Base-by-base conservation (phyloP, 2,329 filamentous ascomycete genomes). In the Verticillium klebahnii region DNA sequence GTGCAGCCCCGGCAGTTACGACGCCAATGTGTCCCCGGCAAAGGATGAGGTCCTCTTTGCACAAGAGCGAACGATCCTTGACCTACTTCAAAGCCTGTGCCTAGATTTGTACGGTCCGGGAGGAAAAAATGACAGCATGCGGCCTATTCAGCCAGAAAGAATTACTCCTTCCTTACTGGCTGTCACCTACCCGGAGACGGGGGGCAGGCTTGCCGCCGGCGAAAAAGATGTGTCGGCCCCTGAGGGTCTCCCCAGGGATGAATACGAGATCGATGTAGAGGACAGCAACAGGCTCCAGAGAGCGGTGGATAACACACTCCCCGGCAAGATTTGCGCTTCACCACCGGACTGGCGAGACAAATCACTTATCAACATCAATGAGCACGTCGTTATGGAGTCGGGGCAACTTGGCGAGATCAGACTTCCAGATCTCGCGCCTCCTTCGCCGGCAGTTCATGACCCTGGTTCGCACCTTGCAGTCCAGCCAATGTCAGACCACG, bases 31-130 rank as follows among this genome's bases (percentile, higher is more conserved):
- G 6, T 86, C 92, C 63, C 85, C 89, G 3, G 78, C 85, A 3
- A 93, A 93, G 70, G 86, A 91, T 61, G 85, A 92, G 67, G 81
- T 93, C 2, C 69, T 92, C 1, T 92, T 93, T 68, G 78, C 77
- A 5, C 77, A 91, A 58, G 82, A 87, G 64, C 57, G 72, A 2
- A 57, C 60, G 2, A 55, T 85, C 0, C 65, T 85, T 2, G 67
- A 75, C n/a, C 71, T 78, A 19, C 11, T 52, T 19, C 23, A 52
- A 8, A 25, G 19, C 1, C 69, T 85, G 19, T 82, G 81, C 25
- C 67, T 52, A 11, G 45, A 25, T 52, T 52, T 52, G 12, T 52
- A 52, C 45, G 23, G 9, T 23, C 45, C 8, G 25, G 2, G 45
- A 25, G 19, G 8, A 14, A 15, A 14, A 11, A 25, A 19, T 19